Conservation (phyloP, 768 basidiomycete species). For the Leucosporidium creatinivorum region DNA sequence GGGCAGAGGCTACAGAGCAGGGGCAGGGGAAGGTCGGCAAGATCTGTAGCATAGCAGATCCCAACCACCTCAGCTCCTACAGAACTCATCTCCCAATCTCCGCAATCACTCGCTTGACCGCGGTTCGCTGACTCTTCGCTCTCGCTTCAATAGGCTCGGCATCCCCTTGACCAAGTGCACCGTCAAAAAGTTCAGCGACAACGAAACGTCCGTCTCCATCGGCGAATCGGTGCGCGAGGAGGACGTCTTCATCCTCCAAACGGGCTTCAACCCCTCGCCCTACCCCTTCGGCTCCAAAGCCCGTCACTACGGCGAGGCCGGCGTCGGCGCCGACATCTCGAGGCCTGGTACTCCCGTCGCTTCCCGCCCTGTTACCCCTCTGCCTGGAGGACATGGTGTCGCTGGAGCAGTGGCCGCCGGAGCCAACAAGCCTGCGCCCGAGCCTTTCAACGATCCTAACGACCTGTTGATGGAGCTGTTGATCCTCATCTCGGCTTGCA, state of each 20-base stretch:
- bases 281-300: conserved; percentile 24
- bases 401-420: no score
- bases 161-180: conserved; percentile 76
- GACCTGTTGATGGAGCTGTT: conserved; percentile 98
- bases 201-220: conserved; percentile 66
- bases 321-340: conserved; percentile 12
- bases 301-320: conserved; percentile 16
- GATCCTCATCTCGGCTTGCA: conserved; percentile 96
- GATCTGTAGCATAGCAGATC: no score
- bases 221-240: conserved; percentile 92
- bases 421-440: conserved; percentile 12
- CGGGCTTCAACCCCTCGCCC: conserved; percentile 39
- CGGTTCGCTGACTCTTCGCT: conserved; percentile 7
- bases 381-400: neutral
- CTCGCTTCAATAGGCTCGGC: conserved; percentile 60
- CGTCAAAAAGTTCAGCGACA: conserved; percentile 85
- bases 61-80: neutral
- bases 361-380: conserved; percentile 15
- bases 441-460: conserved; percentile 68
- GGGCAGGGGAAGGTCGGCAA: neutral
- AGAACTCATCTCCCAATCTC: neutral
- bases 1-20: neutral
- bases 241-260: conserved; percentile 96
- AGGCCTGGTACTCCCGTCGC: conserved; percentile 23
- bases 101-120: neutral